A percentile compares a stretch with the other conserved stretches of the same genome.
Conservation (phyloP, 2,329 filamentous ascomycete species). For the Aspergillus alliaceus region DNA sequence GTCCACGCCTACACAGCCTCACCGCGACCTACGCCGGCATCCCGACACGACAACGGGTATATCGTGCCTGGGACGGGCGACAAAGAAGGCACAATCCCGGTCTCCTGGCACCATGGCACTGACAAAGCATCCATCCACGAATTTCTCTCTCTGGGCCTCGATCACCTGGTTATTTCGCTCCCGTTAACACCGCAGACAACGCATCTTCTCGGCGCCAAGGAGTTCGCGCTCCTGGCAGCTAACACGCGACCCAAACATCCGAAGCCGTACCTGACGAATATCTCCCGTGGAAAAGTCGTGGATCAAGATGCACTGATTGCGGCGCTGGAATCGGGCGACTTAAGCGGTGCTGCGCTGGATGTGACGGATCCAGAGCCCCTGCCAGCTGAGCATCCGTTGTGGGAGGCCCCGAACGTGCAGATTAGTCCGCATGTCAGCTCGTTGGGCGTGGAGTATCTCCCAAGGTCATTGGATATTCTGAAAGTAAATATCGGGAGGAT, state of each 20-base stretch:
- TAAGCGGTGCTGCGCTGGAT: constrained; percentile 71
- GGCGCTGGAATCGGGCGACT: constrained; percentile 55
- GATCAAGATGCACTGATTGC: constrained; percentile 63
- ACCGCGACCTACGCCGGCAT: constrained; percentile 65
- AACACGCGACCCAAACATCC: constrained; percentile 24
- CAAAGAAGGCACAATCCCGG: constrained; percentile 55
- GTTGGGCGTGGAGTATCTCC: constrained; percentile 53
- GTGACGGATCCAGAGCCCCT: constrained; percentile 79
- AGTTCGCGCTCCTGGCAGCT: constrained; percentile 55
- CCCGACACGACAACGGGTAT: constrained; percentile 64
- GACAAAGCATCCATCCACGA: constrained; percentile 52
- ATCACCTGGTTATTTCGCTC: constrained; percentile 58
- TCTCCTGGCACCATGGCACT: constrained; percentile 58
- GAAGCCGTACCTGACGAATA: constrained; percentile 67
- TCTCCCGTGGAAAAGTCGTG: constrained; percentile 65
- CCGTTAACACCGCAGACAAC: constrained; percentile 59
- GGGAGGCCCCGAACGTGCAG: constrained; percentile 67
- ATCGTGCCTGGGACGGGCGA: constrained; percentile 68
- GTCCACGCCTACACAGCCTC: constrained; percentile 75
- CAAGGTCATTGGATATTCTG: constrained; percentile 59
- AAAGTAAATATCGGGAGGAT: constrained; percentile 56
- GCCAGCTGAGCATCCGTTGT: constrained; percentile 66
- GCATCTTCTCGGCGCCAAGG: constrained; percentile 54
- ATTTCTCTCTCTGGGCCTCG: constrained; percentile 57
- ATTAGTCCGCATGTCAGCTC: constrained; percentile 68